Conservation (phyloP, 2,329 filamentous ascomycete species). For the Sphaceloma murrayae region DNA sequence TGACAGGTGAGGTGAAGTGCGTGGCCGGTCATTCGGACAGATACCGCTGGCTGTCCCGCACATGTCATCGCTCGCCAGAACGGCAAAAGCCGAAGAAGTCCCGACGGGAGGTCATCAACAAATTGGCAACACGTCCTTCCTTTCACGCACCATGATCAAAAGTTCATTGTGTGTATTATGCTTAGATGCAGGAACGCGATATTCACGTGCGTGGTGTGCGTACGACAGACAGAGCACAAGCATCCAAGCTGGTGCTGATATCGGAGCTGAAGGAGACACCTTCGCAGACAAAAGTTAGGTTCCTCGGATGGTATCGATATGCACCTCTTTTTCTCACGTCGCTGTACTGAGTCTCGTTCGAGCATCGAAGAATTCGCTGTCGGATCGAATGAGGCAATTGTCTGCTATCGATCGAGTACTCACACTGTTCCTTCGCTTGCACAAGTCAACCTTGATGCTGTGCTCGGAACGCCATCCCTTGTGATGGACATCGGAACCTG, state of each 20-base stretch:
- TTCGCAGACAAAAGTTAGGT: conserved; percentile 71
- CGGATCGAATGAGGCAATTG: conserved; percentile 49
- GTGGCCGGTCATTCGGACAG: conserved; percentile 8
- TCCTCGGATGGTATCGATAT: conserved; percentile 72
- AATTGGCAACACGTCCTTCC: not conserved
- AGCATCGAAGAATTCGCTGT: conserved; percentile 53
- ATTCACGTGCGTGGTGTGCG: too few species aligned
- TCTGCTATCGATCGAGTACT: conserved; percentile 55
- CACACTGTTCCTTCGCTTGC: conserved; percentile 37
- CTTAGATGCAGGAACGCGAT: too few species aligned
- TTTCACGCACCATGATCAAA: too few species aligned
- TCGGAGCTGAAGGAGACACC: conserved; percentile 39
- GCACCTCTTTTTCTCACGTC: conserved; percentile 3
- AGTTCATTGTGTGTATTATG: too few species aligned
- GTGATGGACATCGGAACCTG: conserved; percentile 67
- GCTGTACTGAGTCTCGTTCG: conserved; percentile 16
- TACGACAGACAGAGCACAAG: conserved; percentile 8
- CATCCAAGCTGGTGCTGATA: conserved; percentile 38
- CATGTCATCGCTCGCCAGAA: conserved; percentile 6
- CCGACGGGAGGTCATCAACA: not conserved
- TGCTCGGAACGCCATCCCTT: conserved; percentile 54
- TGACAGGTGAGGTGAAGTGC: conserved; percentile 2
- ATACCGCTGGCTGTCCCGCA: conserved; percentile 14
- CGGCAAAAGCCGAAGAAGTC: not conserved
- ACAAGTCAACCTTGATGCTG: conserved; percentile 59